Evolutionary conservation across 129 eudicot species (phyloP), one percentile per base, ranked within the genome.

Genomic region (Smallanthus sonchifolius): DNA sequence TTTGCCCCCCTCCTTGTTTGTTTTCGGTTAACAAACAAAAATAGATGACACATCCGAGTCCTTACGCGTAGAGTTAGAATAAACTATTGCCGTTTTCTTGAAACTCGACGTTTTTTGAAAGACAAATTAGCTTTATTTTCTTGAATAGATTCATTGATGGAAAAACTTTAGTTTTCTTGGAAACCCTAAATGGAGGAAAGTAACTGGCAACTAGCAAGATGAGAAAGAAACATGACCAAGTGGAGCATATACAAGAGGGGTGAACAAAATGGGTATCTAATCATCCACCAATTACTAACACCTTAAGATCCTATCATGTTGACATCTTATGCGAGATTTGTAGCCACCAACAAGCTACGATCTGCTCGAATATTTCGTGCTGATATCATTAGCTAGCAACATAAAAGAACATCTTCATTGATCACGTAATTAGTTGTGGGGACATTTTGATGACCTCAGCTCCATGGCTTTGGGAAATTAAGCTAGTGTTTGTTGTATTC

Each of bases 391-490:
- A 39, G 35, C 51, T 71, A 48, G 72, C 64, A 39, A 51, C 60
- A 59, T 70, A 10, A 66, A 48, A 14, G 10, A 59, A 57, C 64
- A 57, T 61, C 28, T 78, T 52, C 48, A 38, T 62, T 51, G 47
- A 40, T 78, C 49, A 13, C 42, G 73, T 63, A 71, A n/a, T n/a
- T n/a, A 79, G 66, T 7, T 52, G 68, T 64, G 61, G 82, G 77
- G 8, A 48, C 61, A 16, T 63, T 48, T 71, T 51, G 7, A 52
- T 17, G 57, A 34, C 60, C 73, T n/a, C 1, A 24, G 1, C 30
- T 79, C 82, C 82, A 17, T 70, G 78, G 78, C 71, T 57, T 10
- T 79, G 60, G 82, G 82, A 78, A 71, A n/a, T n/a, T n/a, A n/a
- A 49, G 45, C 65, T n/a, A 54, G 30, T 62, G 54, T 61, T 77